phyloP scores from a whole-genome alignment of 1,284 basidiomycete species.

The Termitomyces sp. region DNA sequence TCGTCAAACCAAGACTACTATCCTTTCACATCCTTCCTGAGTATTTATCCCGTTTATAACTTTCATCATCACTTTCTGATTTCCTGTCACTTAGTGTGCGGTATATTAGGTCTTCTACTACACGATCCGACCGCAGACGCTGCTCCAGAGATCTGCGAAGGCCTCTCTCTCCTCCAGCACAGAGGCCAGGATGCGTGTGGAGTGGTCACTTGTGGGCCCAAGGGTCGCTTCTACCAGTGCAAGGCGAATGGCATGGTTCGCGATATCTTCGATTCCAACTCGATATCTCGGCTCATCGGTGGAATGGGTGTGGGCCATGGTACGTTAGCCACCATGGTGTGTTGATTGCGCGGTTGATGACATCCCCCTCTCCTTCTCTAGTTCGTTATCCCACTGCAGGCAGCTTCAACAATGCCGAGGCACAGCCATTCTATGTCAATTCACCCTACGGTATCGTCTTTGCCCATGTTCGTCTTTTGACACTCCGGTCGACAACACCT shows the following conservation, averaged over 20 bases:
- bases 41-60: constrained; percentile 8
- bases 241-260: constrained; percentile 99
- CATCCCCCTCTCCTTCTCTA: constrained; percentile 27
- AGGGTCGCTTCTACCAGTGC: constrained; percentile 95
- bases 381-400: constrained; percentile 98
- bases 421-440: constrained; percentile 99
- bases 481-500: constrained; percentile 11
- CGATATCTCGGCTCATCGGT: constrained; percentile 78
- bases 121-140: constrained; percentile 75
- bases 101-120: constrained; percentile 81
- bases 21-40: constrained; percentile 7
- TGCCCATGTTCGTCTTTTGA: constrained; percentile 72
- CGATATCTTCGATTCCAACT: constrained; percentile 88
- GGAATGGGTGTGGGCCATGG: constrained; percentile 99
- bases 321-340: constrained; percentile 28
- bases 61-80: constrained; percentile 11
- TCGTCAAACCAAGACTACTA: constrained; percentile 5
- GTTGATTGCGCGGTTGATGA: constrained; percentile 1
- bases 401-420: constrained; percentile 95
- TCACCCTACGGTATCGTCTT: constrained; percentile 98
- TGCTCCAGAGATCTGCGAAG: constrained; percentile 86
- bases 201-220: constrained; percentile 93
- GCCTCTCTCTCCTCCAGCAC: constrained; percentile 87
- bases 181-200: constrained; percentile 98
- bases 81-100: constrained; percentile 62